A percentile compares a stretch with the other conserved stretches of the same genome.
Evolutionary conservation across 495 filamentous ascomycete genomes (phyloP).

Genomic region (Collariella sp.): DNA sequence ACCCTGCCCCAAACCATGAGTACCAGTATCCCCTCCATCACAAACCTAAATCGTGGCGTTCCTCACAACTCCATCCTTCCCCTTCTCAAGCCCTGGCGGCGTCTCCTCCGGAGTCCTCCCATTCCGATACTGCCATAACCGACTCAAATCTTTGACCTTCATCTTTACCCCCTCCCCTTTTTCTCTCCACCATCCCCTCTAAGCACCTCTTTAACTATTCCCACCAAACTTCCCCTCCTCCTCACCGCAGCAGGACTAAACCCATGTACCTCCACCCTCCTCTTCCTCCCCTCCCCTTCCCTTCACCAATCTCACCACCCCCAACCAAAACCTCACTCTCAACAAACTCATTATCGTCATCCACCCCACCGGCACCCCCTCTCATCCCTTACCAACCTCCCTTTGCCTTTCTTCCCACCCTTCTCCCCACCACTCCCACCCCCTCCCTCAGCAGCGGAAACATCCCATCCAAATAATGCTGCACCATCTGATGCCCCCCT

Average conservation of each 20-base stretch:
- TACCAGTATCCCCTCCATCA: background rate
- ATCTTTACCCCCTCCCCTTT: slow-evolving; percentile 20
- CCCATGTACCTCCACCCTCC: slow-evolving; percentile 29
- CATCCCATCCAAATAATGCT: slow-evolving; percentile 79
- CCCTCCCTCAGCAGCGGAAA: slow-evolving; percentile 61
- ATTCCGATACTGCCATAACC: slow-evolving; percentile 67
- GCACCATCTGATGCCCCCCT: slow-evolving; percentile 67
- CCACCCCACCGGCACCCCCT: slow-evolving; percentile 26
- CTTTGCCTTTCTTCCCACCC: slow-evolving; percentile 20
- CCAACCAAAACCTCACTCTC: slow-evolving; percentile 41
- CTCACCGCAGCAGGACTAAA: slow-evolving; percentile 16
- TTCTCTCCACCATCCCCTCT: background rate
- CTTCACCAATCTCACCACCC: slow-evolving; percentile 35
- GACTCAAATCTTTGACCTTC: slow-evolving; percentile 60
- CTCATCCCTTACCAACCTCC: slow-evolving; percentile 18
- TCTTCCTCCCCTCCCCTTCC: slow-evolving; percentile 15
- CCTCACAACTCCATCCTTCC: slow-evolving; percentile 15
- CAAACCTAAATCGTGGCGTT: slow-evolving; percentile 13
- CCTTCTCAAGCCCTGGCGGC: slow-evolving; percentile 16
- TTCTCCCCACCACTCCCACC: no score
- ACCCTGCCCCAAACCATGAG: background rate
- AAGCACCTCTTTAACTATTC: background rate
- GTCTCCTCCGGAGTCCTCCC: slow-evolving; percentile 47
- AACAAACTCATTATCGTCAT: slow-evolving; percentile 47
- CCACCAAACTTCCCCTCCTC: slow-evolving; percentile 8